Conservation (phyloP, 768 basidiomycete species). For the Boletus reticuloceps region DNA sequence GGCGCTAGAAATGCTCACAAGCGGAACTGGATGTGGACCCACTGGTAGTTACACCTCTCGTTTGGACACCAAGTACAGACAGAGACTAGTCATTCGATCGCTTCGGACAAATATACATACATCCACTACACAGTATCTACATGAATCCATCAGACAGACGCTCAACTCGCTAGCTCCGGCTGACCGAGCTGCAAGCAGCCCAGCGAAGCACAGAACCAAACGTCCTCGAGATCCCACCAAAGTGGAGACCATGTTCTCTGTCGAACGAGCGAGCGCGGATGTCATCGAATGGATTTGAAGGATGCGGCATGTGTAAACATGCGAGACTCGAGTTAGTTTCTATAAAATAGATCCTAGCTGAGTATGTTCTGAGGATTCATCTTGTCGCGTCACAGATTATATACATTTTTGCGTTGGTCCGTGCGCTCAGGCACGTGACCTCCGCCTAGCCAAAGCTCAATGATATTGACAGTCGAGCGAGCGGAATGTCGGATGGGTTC, state of each 20-base stretch:
- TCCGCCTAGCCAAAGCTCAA: too few species aligned
- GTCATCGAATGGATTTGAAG: conserved; percentile 48
- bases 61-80: too few species aligned
- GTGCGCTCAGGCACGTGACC: conserved; percentile 29
- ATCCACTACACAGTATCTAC: too few species aligned
- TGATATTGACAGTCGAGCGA: too few species aligned
- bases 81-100: too few species aligned
- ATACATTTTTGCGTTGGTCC: conserved; percentile 35
- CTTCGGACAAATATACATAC: too few species aligned
- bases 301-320: conserved; percentile 74
- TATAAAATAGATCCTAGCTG: conserved; percentile 80
- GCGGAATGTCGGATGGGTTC: too few species aligned
- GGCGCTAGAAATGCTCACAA: neutral
- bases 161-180: conserved; percentile 50
- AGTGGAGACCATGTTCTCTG: conserved; percentile 56
- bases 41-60: too few species aligned
- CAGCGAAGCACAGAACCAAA: conserved; percentile 43
- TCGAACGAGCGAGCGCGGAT: conserved; percentile 59
- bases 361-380: conserved; percentile 63
- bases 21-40: neutral
- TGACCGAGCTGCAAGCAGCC: conserved; percentile 26
- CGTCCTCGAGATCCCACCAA: conserved; percentile 55
- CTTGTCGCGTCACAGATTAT: conserved; percentile 23
- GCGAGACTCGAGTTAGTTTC: conserved; percentile 78
- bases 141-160: conserved; percentile 59